Conservation (phyloP, 805 yeast species). For the Zygosaccharomyces rouxii region DNA sequence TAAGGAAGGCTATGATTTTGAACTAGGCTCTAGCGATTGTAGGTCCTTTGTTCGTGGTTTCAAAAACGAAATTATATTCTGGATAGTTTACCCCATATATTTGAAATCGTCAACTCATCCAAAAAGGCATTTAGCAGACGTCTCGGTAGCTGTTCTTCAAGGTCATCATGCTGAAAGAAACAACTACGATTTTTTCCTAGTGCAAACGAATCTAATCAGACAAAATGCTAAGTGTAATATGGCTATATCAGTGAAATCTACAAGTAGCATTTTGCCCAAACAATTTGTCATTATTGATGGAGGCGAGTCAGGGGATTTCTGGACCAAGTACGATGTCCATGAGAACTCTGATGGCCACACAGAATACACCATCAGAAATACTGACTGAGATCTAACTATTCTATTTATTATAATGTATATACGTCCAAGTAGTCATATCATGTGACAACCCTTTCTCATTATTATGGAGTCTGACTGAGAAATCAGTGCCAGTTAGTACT, state of each 20-base stretch:
- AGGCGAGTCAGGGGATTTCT: slow-evolving; percentile 20
- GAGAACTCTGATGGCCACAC: slow-evolving; percentile 20
- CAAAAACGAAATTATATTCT: slow-evolving; percentile 13
- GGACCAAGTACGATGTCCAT: slow-evolving; percentile 15
- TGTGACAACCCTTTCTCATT: neutral
- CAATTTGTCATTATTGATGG: slow-evolving; percentile 20
- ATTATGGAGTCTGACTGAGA: neutral
- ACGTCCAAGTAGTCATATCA: slow-evolving; percentile 1
- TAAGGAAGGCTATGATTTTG: slow-evolving; percentile 15
- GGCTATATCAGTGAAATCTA: slow-evolving; percentile 20
- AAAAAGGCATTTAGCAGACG: slow-evolving; percentile 18
- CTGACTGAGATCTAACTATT: neutral
- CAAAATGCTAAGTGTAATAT: slow-evolving; percentile 15
- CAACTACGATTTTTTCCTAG: slow-evolving; percentile 6
- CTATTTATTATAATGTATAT: slow-evolving; percentile 1
- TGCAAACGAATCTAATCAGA: slow-evolving; percentile 7
- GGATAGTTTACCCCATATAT: slow-evolving; percentile 18
- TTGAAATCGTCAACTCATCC: slow-evolving; percentile 11
- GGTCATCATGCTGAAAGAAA: neutral
- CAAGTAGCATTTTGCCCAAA: slow-evolving; percentile 12
- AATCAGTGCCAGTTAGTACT: neutral
- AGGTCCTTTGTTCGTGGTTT: slow-evolving; percentile 11
- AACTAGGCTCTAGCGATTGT: slow-evolving; percentile 10
- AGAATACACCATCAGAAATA: slow-evolving; percentile 21
- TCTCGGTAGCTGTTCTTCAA: slow-evolving; percentile 17